Base-by-base conservation (phyloP, 129 eudicot genomes). In the Flaveria sonorensis region DNA sequence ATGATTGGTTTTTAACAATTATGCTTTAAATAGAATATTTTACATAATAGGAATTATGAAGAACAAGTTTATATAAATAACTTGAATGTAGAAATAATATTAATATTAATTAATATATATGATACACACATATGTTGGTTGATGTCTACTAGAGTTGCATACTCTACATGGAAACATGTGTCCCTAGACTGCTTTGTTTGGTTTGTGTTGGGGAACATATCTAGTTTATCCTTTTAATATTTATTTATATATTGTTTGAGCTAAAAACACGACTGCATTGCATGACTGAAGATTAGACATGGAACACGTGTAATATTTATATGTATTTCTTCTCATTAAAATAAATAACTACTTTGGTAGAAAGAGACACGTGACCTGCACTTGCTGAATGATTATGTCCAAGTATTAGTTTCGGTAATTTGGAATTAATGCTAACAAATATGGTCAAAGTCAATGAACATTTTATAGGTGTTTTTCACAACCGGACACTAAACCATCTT, bases 201-300 rank as follows among this genome's bases (percentile, higher is more conserved):
- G 82, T 47, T 78, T 70, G 46, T 79, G 72, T 79, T 71, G 82
- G 77, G 72, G 82, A 79, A 79, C 77, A 79, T 36, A 36, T 61
- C 30, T 56, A 24, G 28, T 12, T 53, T 53, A 66, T 75, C 48
- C 71, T 45, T 74, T 66, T 39, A 76, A 50, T 53, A 77, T 65
- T 65, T 42, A 78, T 69, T 57, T 32, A 48, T 21, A 23, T 10
- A 40, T 10, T 11, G 28, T 13, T 18, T 21, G 10, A 64, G 52
- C 10, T 51, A 45, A 24, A 77, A 77, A 69, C 70, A 56, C 57
- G 81, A 77, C 69, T 39, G 55, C 81, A 53, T 67, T 77, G 76
- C 71, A 78, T 70, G 82, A 59, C 70, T 72, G 45, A 66, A 71
- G 62, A 23, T 48, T 47, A 79, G 66, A 71, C 82, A 65, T 71